phyloP scores from a whole-genome alignment of 805 yeast genomes.

The baker's yeast (Saccharomyces cerevisiae) region DNA sequence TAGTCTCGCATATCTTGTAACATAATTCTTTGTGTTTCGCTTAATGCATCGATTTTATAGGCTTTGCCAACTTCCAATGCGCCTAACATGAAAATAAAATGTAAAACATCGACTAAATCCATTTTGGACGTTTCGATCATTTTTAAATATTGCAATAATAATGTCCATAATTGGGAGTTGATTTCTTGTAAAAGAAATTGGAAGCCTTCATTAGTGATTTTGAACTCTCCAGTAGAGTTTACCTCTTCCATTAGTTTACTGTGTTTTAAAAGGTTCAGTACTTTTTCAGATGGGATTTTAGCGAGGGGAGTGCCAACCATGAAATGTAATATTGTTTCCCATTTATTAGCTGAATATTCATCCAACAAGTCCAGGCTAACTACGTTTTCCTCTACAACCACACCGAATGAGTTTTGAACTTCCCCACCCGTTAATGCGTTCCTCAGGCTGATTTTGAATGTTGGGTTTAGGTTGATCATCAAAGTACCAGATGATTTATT shows the following conservation, averaged over 20 bases:
- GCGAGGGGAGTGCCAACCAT: slow-evolving; percentile 90
- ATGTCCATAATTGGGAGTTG: slow-evolving; percentile 90
- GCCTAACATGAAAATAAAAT: slow-evolving; percentile 88
- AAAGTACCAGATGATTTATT: slow-evolving; percentile 22
- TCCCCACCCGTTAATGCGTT: slow-evolving; percentile 80
- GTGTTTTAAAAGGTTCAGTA: slow-evolving; percentile 62
- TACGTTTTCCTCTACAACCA: slow-evolving; percentile 44
- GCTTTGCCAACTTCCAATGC: slow-evolving; percentile 86
- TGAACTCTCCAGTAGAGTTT: slow-evolving; percentile 35
- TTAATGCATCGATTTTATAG: slow-evolving; percentile 61
- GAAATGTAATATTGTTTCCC: slow-evolving; percentile 93
- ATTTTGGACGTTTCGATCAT: slow-evolving; percentile 75
- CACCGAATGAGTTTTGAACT: slow-evolving; percentile 67
- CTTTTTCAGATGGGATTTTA: slow-evolving; percentile 70
- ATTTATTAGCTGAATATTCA: slow-evolving; percentile 70
- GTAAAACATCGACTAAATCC: slow-evolving; percentile 94
- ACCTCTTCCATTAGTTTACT: slow-evolving; percentile 81
- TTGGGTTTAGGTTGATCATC: slow-evolving; percentile 49
- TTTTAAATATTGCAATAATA: slow-evolving; percentile 77
- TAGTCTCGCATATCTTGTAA: slow-evolving; percentile 84
- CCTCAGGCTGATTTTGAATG: slow-evolving; percentile 66
- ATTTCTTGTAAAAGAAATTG: slow-evolving; percentile 90
- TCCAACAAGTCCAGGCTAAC: slow-evolving; percentile 65
- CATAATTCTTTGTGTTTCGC: slow-evolving; percentile 77
- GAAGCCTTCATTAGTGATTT: slow-evolving; percentile 85